Base-by-base conservation (phyloP, 2,329 filamentous ascomycete species). In the Colletotrichum neosansevieriae region DNA sequence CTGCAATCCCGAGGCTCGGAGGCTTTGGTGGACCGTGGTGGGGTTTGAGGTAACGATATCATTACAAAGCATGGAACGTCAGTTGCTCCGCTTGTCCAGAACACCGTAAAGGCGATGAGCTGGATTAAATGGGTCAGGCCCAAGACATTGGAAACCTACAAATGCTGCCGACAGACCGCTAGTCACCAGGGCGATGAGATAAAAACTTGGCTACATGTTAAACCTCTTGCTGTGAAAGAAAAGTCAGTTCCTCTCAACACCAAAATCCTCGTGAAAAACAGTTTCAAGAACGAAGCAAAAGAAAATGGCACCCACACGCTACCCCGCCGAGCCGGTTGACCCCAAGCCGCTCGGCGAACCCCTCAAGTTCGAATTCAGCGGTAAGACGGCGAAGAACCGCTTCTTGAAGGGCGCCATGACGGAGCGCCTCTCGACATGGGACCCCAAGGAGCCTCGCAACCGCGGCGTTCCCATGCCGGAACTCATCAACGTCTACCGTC, bases 391-490 rank as follows among this genome's bases (percentile, higher is more conserved):
- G 2, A 84, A 84, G 50, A 92, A 92, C 75, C 83, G 89, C 15
- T 89, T 91, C 74, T 76, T 91, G 71, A 92, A 92, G 76, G 88
- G 81, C 4, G 86, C 90, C 47, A 91, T 92, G 89, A 87, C 87
- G 2, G 90, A 92, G 75, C 81, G 85, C 12, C 79, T 91, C 15
- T 86, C 88, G 0, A 88, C 85, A 2, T 92, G 88, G 87, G 82
- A 87, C 65, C 80, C 85, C 4, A 82, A 82, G 21, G 80, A 86
- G 63, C 72, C 85, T 12, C 77, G 83, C 29, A 81, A 81, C 2
- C 84, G 89, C 56, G 82, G 81, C 0, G 72, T 83, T n/a, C 81
- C 81, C 1, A 77, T 77, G 2, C 71, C 76, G 42, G 76, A 81
- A 50, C 73, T 79, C 19, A 73, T 88, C 73, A 86, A 88, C 47